Base-by-base conservation (phyloP, 2,329 filamentous ascomycete genomes). In the Ophiocordyceps robertsii region DNA sequence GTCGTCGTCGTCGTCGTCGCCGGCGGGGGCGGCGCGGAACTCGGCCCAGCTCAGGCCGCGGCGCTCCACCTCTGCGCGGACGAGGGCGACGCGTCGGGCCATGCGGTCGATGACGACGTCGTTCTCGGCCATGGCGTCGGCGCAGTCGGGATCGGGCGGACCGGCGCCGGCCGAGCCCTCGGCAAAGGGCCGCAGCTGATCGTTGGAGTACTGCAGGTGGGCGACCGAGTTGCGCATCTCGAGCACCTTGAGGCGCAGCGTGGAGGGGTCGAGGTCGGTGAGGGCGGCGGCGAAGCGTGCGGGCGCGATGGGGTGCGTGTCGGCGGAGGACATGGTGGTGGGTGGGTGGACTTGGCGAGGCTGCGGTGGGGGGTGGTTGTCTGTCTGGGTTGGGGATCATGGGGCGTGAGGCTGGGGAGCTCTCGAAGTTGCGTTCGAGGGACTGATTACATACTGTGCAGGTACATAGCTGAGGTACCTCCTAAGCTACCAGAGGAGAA, bases 181-280 rank as follows among this genome's bases (percentile, higher is more conserved):
- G 43, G 81, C 80, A 52, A 76, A 87, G 30, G 82, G 81, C 43
- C 72, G 68, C 45, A 88, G 77, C 58, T 88, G 77, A 48, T 73
- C 72, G 64, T 88, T 89, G 48, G 79, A 84, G 59, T 79, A 78
- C 53, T 80, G 73, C 24, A 89, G 77, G 60, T 89, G 82, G 21
- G 73, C 70, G 56, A 88, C 80, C 52, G 71, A 77, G 70, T 87
- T 88, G 57, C 75, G 77, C 47, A 89, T 70, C 60, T 89, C 84
- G 56, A 82, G 74, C 45, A 82, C 75, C 62, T 88, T 88, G 61
- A 82, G 70, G 62, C 83, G 79, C 7, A 89, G 77, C 44, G 72
- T 72, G 47, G 73, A 70, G 49, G 80, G 58, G 35, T 82, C 75
- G 43, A 89, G 77, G 46, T 80, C 74, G 49, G 71, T 67, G 50